Percentiles rank a stretch among this genome's conserved stretches.
phyloP scores from a whole-genome alignment of 1,284 basidiomycete genomes.

The Ganoderma boninense region DNA sequence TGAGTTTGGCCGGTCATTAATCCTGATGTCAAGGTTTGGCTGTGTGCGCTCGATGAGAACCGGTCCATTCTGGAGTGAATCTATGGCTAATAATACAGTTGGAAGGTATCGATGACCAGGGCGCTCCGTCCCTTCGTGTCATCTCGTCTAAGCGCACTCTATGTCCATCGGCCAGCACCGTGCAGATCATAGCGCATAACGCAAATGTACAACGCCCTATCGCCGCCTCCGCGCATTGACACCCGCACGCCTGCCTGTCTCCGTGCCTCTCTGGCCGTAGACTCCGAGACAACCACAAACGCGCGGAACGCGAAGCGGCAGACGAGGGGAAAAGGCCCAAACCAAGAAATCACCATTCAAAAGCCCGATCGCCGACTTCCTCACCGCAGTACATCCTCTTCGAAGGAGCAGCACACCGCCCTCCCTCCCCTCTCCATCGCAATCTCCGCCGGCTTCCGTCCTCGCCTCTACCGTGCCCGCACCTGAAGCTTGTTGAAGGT shows the following conservation, averaged over 20 bases:
- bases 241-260: not conserved
- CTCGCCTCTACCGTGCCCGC: not conserved
- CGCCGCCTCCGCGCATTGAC: not conserved
- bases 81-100: conserved; percentile 9
- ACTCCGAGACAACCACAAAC: not conserved
- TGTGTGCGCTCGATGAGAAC: not conserved
- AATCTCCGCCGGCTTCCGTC: not conserved
- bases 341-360: not conserved
- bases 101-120: conserved; percentile 8
- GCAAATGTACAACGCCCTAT: not conserved
- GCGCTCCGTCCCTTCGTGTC: conserved; percentile 3
- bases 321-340: not conserved
- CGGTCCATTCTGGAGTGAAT: not conserved
- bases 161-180: not conserved
- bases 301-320: not conserved
- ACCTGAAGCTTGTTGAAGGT: not conserved
- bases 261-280: not conserved
- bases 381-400: not conserved
- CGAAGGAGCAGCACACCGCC: not conserved
- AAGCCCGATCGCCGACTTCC: not conserved
- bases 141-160: conserved; percentile 10
- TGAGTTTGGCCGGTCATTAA: not conserved
- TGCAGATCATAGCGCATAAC: not conserved
- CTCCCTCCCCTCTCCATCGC: not conserved
- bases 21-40: not conserved